Evolutionary conservation across 2,329 filamentous ascomycete species (phyloP), one percentile per base, ranked within the genome.

Genomic region (Fusarium oligoseptatum): DNA sequence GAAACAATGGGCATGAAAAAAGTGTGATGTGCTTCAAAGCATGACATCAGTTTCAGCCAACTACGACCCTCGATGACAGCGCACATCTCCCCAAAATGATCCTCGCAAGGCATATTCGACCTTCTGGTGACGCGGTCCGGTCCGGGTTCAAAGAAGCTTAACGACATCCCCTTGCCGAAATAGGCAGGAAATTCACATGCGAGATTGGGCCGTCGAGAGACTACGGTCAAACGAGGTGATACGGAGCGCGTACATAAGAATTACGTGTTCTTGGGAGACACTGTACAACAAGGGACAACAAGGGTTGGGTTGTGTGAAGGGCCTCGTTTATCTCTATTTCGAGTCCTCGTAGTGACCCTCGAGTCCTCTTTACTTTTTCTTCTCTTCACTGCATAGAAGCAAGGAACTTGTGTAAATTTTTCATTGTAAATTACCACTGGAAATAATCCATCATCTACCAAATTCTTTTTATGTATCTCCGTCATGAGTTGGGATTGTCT

Each of bases 41-140:
- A 74, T 77, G 76, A 77, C 75, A 77, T 77, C 73, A 70, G 75
- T 76, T 77, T 75, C 73, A 75, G 66, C 76, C 77, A 45, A 50
- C 37, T 41, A 32, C 60, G 67, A 41, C 64, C 45, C 60, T 64
- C 34, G 36, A 56, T 70, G 71, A 66, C 60, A 68, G 36, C 67
- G 52, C 70, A 68, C 36, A 55, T 32, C 50, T 68, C 72, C 52
- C 57, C 55, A 67, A 37, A 58, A 58, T 57, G 61, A 75, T 74
- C 72, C 72, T 75, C 62, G 66, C 72, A 74, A 67, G 66, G 66
- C 66, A 67, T 41, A 64, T 37, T 67, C 52, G 41, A 50, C 15
- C 24, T 48, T 34, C 24, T 58, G 65, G 48, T 64, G 56, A 75
- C 56, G 62, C 60, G 62, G 72, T 67, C 63, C 60, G 50, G 29